Evolutionary conservation across 1,284 basidiomycete species (phyloP).

Genomic region (Ganoderma leucocontextum): DNA sequence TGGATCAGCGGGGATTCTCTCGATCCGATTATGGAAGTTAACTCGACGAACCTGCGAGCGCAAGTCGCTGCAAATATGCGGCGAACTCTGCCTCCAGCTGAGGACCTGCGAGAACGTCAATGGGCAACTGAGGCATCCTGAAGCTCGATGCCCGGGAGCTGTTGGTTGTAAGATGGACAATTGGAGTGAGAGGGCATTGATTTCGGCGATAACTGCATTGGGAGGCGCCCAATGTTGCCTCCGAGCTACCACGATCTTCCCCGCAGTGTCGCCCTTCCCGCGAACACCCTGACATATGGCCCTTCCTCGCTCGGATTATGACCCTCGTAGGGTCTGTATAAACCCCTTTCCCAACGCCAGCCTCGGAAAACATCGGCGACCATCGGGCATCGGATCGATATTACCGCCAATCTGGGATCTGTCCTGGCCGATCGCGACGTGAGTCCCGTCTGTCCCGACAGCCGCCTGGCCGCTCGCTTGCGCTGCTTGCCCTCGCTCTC

Average conservation of each 20-base stretch:
- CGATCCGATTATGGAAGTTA: background rate
- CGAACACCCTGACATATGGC: slow-evolving; percentile 54
- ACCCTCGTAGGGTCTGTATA: slow-evolving; percentile 86
- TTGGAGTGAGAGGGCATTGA: no score
- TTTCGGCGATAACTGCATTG: no score
- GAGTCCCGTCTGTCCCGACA: no score
- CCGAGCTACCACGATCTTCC: background rate
- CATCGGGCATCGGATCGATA: no score
- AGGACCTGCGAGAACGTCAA: background rate
- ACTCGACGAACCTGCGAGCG: background rate
- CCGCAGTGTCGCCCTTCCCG: background rate
- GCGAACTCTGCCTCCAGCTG: background rate
- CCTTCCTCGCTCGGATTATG: slow-evolving; percentile 80
- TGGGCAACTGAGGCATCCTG: background rate
- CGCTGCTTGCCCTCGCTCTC: no score
- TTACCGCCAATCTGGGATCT: no score
- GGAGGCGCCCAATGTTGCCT: slow-evolving; percentile 2
- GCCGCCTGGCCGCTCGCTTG: no score
- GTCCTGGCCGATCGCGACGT: no score
- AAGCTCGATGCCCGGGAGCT: no score
- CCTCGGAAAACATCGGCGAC: slow-evolving; percentile 78
- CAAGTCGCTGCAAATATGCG: background rate
- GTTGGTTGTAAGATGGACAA: no score
- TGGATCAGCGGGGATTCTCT: background rate
- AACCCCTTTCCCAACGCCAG: slow-evolving; percentile 75